Evolutionary conservation across 306 rosid genomes (phyloP).

Genomic region (Casuarina equisetifolia): DNA sequence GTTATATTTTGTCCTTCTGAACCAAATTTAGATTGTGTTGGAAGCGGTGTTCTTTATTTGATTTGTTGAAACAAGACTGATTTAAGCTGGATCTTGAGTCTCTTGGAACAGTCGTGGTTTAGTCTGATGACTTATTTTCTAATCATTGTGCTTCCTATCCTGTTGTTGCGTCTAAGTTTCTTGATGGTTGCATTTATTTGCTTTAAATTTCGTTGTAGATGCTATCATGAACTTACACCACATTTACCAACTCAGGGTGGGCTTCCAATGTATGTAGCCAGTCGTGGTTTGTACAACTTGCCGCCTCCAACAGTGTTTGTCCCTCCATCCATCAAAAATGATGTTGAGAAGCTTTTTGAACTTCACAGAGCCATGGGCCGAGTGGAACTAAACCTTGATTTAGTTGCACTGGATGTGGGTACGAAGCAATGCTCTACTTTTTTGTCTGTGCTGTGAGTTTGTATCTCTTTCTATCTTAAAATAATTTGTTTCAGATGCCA

Average conservation of each 20-base stretch:
- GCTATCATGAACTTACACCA: conserved; percentile 8
- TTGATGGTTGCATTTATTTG: conserved; percentile 7
- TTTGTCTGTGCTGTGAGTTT: conserved; percentile 14
- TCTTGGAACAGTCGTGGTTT: background rate
- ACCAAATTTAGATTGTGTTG: conserved; percentile 1
- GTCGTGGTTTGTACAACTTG: conserved; percentile 84
- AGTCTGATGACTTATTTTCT: background rate
- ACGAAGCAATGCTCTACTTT: conserved; percentile 32
- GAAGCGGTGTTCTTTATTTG: background rate
- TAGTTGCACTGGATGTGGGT: conserved; percentile 90
- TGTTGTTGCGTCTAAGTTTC: background rate
- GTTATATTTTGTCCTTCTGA: background rate
- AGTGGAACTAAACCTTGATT: conserved; percentile 73
- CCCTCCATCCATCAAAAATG: conserved; percentile 84
- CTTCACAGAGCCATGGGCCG: conserved; percentile 83
- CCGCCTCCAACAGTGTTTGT: conserved; percentile 90
- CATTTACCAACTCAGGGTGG: conserved; percentile 70
- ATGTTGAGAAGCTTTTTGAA: conserved; percentile 85
- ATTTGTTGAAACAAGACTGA: background rate
- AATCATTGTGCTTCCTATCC: background rate
- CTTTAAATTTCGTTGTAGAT: conserved; percentile 15
- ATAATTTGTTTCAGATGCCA: conserved; percentile 34
- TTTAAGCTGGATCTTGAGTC: background rate
- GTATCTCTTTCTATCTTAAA: conserved; percentile 16
- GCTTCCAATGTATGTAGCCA: conserved; percentile 88